Evolutionary conservation across 1,284 basidiomycete genomes (phyloP).

Genomic region (Austroboletus niveus): DNA sequence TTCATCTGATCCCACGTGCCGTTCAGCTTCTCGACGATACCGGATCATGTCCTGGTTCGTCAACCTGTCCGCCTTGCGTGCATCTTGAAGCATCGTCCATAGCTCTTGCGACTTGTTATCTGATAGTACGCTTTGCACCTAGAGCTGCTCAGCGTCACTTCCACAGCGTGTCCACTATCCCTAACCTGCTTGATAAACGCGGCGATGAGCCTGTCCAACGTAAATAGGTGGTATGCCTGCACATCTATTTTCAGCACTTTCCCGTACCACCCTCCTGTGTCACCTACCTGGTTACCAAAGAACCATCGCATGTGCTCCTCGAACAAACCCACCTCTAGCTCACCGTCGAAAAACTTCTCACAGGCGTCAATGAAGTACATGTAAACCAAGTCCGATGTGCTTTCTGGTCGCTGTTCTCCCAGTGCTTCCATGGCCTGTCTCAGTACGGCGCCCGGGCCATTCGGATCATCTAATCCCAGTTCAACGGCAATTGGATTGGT

Average conservation of each 20-base stretch:
- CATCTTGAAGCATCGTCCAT: constrained; percentile 59
- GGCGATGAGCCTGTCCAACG: constrained; percentile 87
- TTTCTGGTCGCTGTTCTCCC: constrained; percentile 29
- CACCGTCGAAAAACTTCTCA: constrained; percentile 91
- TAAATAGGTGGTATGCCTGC: constrained; percentile 86
- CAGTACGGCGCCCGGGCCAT: constrained; percentile 68
- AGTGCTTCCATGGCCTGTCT: constrained; percentile 60
- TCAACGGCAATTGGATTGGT: constrained; percentile 73
- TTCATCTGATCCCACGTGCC: constrained; percentile 83
- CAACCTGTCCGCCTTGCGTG: constrained; percentile 47
- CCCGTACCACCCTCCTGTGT: constrained; percentile 1
- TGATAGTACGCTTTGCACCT: constrained; percentile 83
- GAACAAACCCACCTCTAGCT: constrained; percentile 86
- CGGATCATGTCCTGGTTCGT: constrained; percentile 82
- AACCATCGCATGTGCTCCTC: constrained; percentile 97
- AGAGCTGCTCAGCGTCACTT: constrained; percentile 13
- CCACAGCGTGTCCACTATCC: neutral
- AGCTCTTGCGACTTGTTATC: constrained; percentile 75
- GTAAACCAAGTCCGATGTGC: constrained; percentile 70
- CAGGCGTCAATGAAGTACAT: constrained; percentile 88
- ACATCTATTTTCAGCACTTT: constrained; percentile 20
- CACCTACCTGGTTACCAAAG: constrained; percentile 87
- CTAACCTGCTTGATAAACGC: constrained; percentile 85
- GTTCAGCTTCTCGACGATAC: constrained; percentile 89
- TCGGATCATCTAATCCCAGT: constrained; percentile 72